Percentiles rank a stretch among this genome's conserved stretches.
Conservation (phyloP, 2,329 filamentous ascomycete genomes). For the Pseudocercospora fijiensis region DNA sequence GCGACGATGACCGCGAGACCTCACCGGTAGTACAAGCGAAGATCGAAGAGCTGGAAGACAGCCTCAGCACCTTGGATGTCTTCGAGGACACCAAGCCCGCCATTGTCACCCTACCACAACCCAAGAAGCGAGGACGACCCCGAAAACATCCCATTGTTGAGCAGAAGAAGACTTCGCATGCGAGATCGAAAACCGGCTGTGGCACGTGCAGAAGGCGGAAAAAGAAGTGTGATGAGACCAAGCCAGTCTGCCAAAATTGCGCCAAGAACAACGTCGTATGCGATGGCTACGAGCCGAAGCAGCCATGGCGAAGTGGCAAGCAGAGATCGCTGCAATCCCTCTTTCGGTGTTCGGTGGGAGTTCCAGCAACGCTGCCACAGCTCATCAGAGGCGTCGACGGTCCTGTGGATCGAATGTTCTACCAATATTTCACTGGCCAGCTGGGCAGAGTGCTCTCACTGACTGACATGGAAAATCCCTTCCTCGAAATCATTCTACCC, state of each 20-base stretch:
- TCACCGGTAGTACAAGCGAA: conserved; percentile 45
- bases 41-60: conserved; percentile 55
- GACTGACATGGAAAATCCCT: conserved; percentile 76
- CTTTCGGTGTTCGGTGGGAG: not conserved
- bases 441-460: conserved; percentile 80
- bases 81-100: conserved; percentile 32
- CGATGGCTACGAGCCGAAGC: conserved; percentile 84
- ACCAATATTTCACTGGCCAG: conserved; percentile 77
- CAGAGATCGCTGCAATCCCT: conserved; percentile 52
- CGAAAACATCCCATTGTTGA: conserved; percentile 70
- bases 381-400: conserved; percentile 82
- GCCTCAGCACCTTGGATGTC: conserved; percentile 38
- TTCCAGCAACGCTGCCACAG: conserved; percentile 44
- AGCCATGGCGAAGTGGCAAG: conserved; percentile 82
- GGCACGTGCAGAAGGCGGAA: conserved; percentile 60
- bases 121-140: conserved; percentile 66
- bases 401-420: conserved; percentile 73
- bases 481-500: conserved; percentile 78
- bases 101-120: conserved; percentile 35
- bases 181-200: conserved; percentile 60
- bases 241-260: conserved; percentile 68
- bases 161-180: conserved; percentile 72
- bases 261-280: conserved; percentile 92
- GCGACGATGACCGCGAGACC: conserved; percentile 27
- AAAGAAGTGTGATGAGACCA: conserved; percentile 59